Percentiles rank a stretch among this genome's conserved stretches.
Conservation (phyloP, 192 early-diverging fungal species). For the Cladochytrium replicatum region DNA sequence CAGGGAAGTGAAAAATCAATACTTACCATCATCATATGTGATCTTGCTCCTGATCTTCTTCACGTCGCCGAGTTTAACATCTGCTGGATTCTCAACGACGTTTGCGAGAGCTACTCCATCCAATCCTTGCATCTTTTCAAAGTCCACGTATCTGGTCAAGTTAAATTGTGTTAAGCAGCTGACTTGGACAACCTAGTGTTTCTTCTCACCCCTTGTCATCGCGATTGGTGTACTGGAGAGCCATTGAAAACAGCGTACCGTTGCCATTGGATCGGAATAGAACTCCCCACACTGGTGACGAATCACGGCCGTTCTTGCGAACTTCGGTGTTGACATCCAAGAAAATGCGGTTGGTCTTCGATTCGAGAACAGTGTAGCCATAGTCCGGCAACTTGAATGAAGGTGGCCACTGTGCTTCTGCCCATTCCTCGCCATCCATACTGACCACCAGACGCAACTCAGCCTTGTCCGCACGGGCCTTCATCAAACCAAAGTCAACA, state of each 20-base stretch:
- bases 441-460: slow-evolving; percentile 63
- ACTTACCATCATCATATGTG: slow-evolving; percentile 77
- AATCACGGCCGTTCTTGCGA: not conserved
- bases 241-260: slow-evolving; percentile 62
- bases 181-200: no score
- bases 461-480: slow-evolving; percentile 11
- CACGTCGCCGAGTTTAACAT: slow-evolving; percentile 40
- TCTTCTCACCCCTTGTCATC: slow-evolving; percentile 36
- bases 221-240: slow-evolving; percentile 70
- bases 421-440: slow-evolving; percentile 60
- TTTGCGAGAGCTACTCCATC: slow-evolving; percentile 81
- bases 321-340: slow-evolving; percentile 59
- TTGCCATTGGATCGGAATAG: slow-evolving; percentile 79
- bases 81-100: slow-evolving; percentile 62
- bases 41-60: slow-evolving; percentile 71
- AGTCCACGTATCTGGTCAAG: slow-evolving; percentile 57
- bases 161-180: no score
- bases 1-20: slow-evolving; percentile 19
- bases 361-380: slow-evolving; percentile 74
- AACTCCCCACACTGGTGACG: slow-evolving; percentile 57
- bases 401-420: slow-evolving; percentile 70
- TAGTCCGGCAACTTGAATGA: slow-evolving; percentile 56
- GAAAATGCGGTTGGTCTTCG: slow-evolving; percentile 65
- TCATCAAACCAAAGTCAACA: not conserved
- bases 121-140: slow-evolving; percentile 84